A percentile compares a stretch with the other conserved stretches of the same genome.
Conservation (phyloP, 352 stramenopile species). For the Globisporangium paroecandrum region DNA sequence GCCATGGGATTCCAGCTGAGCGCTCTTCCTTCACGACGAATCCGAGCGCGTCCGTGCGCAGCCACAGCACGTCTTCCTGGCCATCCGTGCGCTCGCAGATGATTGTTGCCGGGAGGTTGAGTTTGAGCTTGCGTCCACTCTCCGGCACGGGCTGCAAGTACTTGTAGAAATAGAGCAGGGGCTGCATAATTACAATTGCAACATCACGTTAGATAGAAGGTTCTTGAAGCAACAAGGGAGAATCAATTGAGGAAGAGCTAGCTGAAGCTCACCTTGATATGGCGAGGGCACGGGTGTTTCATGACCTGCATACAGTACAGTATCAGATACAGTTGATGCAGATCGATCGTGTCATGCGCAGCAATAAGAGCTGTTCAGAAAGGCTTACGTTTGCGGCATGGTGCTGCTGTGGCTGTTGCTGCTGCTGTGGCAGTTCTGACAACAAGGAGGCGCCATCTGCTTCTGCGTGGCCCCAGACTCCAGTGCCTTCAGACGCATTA, state of each 20-base stretch:
- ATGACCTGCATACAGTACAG: background rate
- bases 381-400: background rate
- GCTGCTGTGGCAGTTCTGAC: background rate
- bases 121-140: slow-evolving; percentile 26
- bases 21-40: slow-evolving; percentile 51
- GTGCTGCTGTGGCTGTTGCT: background rate
- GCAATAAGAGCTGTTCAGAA: too few species aligned
- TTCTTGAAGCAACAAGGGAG: background rate
- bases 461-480: background rate
- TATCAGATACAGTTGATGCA: background rate
- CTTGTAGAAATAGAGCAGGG: slow-evolving; percentile 80
- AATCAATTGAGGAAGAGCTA: background rate
- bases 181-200: slow-evolving; percentile 20
- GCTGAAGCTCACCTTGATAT: slow-evolving; percentile 27
- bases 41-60: slow-evolving; percentile 45
- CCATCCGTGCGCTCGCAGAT: slow-evolving; percentile 53
- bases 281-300: slow-evolving; percentile 25
- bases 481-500: background rate
- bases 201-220: background rate
- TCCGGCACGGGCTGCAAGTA: slow-evolving; percentile 66
- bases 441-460: background rate
- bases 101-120: slow-evolving; percentile 62
- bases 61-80: slow-evolving; percentile 55
- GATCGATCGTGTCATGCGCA: background rate
- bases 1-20: slow-evolving; percentile 33